phyloP scores from a whole-genome alignment of 208 protist genomes.

The Crithidia fasciculata region DNA sequence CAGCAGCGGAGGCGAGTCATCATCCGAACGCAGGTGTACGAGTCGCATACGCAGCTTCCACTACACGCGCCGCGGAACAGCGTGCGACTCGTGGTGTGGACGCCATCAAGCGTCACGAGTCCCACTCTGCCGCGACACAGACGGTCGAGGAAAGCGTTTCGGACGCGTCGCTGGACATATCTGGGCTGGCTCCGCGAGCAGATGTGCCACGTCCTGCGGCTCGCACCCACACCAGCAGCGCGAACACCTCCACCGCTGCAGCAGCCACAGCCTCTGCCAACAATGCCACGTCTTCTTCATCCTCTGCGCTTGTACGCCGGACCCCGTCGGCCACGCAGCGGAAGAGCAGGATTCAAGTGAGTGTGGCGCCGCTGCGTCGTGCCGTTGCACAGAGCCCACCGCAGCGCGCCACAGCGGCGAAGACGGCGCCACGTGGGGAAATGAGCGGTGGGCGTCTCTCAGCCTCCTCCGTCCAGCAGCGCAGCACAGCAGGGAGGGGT shows the following conservation, averaged over 20 bases:
- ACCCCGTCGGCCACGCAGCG: too few relatives aligned
- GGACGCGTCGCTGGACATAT: background rate
- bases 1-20: too few relatives aligned
- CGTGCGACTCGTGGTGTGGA: too few relatives aligned
- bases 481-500: too few relatives aligned
- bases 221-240: background rate
- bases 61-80: too few relatives aligned
- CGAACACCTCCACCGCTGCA: background rate
- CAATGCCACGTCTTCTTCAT: too few relatives aligned
- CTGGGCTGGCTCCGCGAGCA: background rate
- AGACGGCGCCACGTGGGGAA: background rate
- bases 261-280: background rate
- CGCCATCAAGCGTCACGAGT: background rate
- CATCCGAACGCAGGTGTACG: too few relatives aligned
- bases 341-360: too few relatives aligned
- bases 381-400: background rate
- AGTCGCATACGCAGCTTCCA: too few relatives aligned
- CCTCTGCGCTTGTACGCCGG: too few relatives aligned
- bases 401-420: background rate
- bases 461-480: too few relatives aligned
- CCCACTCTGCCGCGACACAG: conserved; percentile 2
- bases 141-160: background rate
- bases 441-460: too few relatives aligned
- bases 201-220: conserved; percentile 1
- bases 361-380: background rate